Base-by-base conservation (phyloP, 495 filamentous ascomycete species). In the Xylaria cubensis region DNA sequence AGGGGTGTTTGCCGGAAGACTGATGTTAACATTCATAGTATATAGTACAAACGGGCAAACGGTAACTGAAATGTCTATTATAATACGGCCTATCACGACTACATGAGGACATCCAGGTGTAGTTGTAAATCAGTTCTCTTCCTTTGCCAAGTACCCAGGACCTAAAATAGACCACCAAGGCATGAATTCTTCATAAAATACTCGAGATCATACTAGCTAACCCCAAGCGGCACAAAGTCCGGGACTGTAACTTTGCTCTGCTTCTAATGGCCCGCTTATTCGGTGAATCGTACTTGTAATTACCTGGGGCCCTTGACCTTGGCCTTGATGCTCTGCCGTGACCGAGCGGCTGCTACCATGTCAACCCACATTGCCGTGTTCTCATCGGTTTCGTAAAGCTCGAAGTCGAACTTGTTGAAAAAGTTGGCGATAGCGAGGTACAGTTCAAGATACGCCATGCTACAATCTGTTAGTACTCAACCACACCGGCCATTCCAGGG, bases 381-480 rank as follows among this genome's bases (percentile, higher is more conserved):
- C 29, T 55, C 48, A 17, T 68, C 65, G 0, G 65, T 68, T n/a
- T 55, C 5, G 19, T 56, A 68, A 8, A 68, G 34, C 13, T 39
- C 24, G 7, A 68, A 41, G 21, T 68, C 34, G 10, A 68, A 68
- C 21, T 56, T 53, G 19, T 55, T 68, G 65, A 68, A 68, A 32
- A 68, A 68, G 34, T 68, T 68, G 48, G 65, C 65, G 19, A 68
- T n/a, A 26, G 26, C n/a, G 32, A 68, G 65, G 17, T 58, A 68
- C 42, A 34, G 21, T 46, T 68, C 65, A 6, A 68, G 48, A 39
- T 56, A 68, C 7, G 65, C 50, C 32, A 68, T 56, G 34, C 65
- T 68, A 26, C 2, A 13, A 24, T 34, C 1, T 39, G 39, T 68
- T 17, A 55, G 65, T 46, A 29, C 9, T 0, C 17, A 2, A 44